Evolutionary conservation across 192 early-diverging fungal species (phyloP).

Genomic region (Thamnidium elegans): DNA sequence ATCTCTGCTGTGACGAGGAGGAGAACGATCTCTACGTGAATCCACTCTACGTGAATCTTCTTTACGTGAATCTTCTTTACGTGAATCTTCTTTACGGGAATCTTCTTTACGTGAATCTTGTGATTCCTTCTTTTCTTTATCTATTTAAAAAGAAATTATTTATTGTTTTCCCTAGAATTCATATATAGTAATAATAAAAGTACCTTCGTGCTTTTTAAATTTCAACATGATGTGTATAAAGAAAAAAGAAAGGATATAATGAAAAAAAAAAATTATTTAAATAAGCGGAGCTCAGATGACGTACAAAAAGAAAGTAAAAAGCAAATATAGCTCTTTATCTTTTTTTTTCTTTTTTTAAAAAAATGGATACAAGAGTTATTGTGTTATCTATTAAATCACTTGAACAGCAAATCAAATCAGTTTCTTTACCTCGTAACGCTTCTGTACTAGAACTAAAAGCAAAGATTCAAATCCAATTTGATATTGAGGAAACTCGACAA

Average conservation of each 20-base stretch:
- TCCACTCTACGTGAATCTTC: conserved; percentile 9
- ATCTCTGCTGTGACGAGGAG: not conserved
- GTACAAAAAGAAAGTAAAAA: too few relatives aligned
- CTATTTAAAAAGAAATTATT: not conserved
- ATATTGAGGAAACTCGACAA: conserved; percentile 42
- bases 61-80: not conserved
- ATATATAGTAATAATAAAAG: too few relatives aligned
- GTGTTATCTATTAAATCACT: conserved; percentile 20
- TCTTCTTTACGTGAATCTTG: not conserved
- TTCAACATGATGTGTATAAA: conserved; percentile 1
- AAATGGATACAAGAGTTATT: too few relatives aligned
- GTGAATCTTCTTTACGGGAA: not conserved
- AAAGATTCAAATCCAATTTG: conserved; percentile 32
- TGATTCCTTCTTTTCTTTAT: conserved; percentile 3
- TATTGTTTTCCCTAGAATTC: too few relatives aligned
- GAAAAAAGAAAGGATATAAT: not conserved
- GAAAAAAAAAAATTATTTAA: not conserved
- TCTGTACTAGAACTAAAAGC: conserved; percentile 47
- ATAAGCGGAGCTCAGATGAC: too few relatives aligned
- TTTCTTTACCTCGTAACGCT: conserved; percentile 35
- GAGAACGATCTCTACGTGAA: conserved; percentile 4
- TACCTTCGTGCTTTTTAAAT: conserved; percentile 13
- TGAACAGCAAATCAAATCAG: conserved; percentile 34
- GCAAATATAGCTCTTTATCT: too few relatives aligned
- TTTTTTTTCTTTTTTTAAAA: too few relatives aligned